Percentiles rank a stretch among this genome's conserved stretches.
Conservation (phyloP, 2,329 filamentous ascomycete species). For the Rhynchosporium secalis region DNA sequence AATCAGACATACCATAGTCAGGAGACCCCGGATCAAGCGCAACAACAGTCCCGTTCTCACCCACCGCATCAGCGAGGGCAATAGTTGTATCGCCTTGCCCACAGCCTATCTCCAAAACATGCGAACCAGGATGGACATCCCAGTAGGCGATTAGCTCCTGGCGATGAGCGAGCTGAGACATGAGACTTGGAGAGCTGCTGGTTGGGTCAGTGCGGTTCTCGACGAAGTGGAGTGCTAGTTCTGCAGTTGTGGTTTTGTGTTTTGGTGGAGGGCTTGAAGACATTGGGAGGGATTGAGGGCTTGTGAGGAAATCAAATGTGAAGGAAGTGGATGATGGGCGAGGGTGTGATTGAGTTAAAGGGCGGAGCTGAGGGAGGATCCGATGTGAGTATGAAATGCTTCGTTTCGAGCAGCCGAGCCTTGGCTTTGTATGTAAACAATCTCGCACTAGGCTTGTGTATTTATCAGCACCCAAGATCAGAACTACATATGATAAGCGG, state of each 20-base stretch:
- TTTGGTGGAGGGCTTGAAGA: not conserved
- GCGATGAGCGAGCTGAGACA: conserved; percentile 42
- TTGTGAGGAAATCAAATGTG: too few species aligned
- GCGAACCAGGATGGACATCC: conserved; percentile 43
- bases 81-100: conserved; percentile 60
- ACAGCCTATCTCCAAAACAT: conserved; percentile 58
- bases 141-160: conserved; percentile 42
- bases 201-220: conserved; percentile 7
- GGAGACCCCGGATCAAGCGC: conserved; percentile 54
- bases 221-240: conserved; percentile 26
- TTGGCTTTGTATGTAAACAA: not conserved
- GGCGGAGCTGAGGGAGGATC: too few species aligned
- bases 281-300: not conserved
- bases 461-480: not conserved
- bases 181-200: conserved; percentile 13
- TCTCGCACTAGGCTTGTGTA: too few species aligned
- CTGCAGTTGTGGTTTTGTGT: conserved; percentile 3
- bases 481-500: not conserved
- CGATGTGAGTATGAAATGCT: too few species aligned
- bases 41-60: conserved; percentile 47
- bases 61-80: conserved; percentile 51
- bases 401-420: not conserved
- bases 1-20: conserved; percentile 45
- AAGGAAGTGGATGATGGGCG: too few species aligned
- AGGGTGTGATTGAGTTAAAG: too few species aligned